phyloP scores from a whole-genome alignment of 306 rosid species.

The Crataegus laevigata region DNA sequence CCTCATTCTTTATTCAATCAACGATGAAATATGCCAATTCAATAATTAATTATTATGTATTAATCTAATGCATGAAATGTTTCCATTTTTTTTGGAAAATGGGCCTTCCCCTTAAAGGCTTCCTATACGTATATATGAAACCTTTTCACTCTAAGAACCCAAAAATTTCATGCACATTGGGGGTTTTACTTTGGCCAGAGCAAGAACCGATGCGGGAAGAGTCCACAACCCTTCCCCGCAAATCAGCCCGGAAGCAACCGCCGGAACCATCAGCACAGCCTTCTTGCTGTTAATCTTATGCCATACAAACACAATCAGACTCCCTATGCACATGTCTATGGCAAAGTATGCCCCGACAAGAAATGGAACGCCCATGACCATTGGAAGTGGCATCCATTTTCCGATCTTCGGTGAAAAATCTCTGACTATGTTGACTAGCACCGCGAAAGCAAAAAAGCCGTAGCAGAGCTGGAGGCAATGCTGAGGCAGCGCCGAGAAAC shows the following conservation, averaged over 20 bases:
- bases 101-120: too few relatives aligned
- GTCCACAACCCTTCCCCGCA: slow-evolving; percentile 98
- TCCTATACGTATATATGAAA: too few relatives aligned
- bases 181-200: slow-evolving; percentile 70
- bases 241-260: slow-evolving; percentile 80
- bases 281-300: slow-evolving; percentile 38
- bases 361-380: slow-evolving; percentile 95
- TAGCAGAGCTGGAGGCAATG: slow-evolving; percentile 76
- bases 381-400: slow-evolving; percentile 84
- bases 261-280: slow-evolving; percentile 72
- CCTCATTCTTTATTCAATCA: too few relatives aligned
- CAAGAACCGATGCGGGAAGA: slow-evolving; percentile 85
- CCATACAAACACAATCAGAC: slow-evolving; percentile 57
- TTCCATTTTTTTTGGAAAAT: too few relatives aligned
- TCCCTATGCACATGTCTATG: slow-evolving; percentile 75
- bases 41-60: too few relatives aligned
- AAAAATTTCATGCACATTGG: slow-evolving; percentile 94
- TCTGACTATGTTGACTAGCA: slow-evolving; percentile 27
- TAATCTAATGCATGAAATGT: too few relatives aligned
- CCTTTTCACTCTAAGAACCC: slow-evolving; percentile 24
- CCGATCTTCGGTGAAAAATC: slow-evolving; percentile 61
- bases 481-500: slow-evolving; percentile 63
- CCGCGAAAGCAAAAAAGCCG: slow-evolving; percentile 38
- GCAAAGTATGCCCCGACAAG: slow-evolving; percentile 89
- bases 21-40: too few relatives aligned